phyloP scores from a whole-genome alignment of 2,329 filamentous ascomycete genomes.

The Fusarium nanum region DNA sequence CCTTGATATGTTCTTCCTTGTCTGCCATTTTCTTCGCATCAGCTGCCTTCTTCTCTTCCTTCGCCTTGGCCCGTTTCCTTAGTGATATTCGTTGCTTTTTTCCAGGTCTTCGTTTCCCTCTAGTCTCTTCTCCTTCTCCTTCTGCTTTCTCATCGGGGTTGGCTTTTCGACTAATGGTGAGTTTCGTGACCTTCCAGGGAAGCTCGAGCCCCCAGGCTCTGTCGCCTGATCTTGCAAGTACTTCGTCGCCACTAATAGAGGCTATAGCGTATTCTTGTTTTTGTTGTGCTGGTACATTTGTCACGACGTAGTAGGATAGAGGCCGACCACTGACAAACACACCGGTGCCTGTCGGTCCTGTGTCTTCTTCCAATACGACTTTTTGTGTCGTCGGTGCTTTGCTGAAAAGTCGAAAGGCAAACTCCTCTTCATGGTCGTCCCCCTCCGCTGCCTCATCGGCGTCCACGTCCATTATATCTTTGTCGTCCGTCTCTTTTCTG shows the following conservation, averaged over 20 bases:
- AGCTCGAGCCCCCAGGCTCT: conserved; percentile 69
- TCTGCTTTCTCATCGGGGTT: conserved; percentile 18
- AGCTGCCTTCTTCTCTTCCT: conserved; percentile 55
- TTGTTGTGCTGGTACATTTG: conserved; percentile 51
- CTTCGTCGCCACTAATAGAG: conserved; percentile 64
- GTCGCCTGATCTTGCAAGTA: conserved; percentile 57
- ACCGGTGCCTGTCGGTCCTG: conserved; percentile 53
- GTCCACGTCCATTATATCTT: conserved; percentile 17
- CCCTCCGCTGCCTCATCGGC: conserved; percentile 21
- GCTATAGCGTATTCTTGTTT: conserved; percentile 56
- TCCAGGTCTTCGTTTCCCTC: conserved; percentile 60
- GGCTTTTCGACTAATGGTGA: conserved; percentile 53
- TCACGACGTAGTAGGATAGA: conserved; percentile 62
- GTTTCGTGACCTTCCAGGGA: conserved; percentile 67
- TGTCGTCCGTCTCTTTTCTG: conserved; percentile 18
- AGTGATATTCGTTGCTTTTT: conserved; percentile 69
- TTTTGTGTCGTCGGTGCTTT: conserved; percentile 58
- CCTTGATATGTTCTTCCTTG: conserved; percentile 67
- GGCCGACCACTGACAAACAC: conserved; percentile 54
- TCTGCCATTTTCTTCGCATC: conserved; percentile 55
- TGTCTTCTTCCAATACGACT: conserved; percentile 62
- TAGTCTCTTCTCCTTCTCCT: conserved; percentile 26
- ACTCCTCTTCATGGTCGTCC: conserved; percentile 54
- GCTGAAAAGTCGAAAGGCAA: conserved; percentile 70
- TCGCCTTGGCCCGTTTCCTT: conserved; percentile 58